These are phyloP conservation scores for Przewalskia tangutica DNA, from an alignment of 257 asterid species.

Conservation along the genomic window DNA sequence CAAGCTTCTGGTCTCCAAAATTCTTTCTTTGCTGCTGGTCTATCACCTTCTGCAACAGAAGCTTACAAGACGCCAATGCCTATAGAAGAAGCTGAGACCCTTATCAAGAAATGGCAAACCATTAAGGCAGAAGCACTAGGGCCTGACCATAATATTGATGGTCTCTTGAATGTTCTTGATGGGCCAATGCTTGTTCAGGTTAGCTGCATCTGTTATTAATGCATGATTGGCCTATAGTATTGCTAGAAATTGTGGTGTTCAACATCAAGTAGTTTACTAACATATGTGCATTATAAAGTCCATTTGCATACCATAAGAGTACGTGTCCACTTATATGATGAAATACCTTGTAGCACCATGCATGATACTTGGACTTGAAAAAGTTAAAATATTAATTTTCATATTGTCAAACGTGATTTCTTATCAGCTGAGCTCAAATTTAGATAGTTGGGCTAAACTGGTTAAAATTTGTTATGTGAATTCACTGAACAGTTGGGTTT, in stretches of 20 bases:
- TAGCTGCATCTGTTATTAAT: slow-evolving; percentile 23
- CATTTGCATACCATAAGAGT: not conserved
- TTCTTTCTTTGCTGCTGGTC: slow-evolving; percentile 57
- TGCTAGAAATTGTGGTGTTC: not conserved
- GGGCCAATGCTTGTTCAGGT: slow-evolving; percentile 95
- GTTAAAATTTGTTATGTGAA: not conserved
- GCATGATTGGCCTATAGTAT: not conserved
- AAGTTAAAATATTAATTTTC: not conserved
- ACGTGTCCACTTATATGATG: not conserved
- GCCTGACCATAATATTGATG: slow-evolving; percentile 52
- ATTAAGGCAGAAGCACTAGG: slow-evolving; percentile 91
- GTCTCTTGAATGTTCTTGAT: slow-evolving; percentile 70
- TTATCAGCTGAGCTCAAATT: not conserved
- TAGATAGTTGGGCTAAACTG: not conserved
- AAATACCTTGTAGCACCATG: not conserved
- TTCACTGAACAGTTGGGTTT: not conserved
- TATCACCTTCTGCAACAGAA: slow-evolving; percentile 37
- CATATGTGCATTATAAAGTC: not conserved
- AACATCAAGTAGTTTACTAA: not conserved
- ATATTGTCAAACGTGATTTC: not conserved
- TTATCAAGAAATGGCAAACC: slow-evolving; percentile 84
- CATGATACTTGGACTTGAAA: not conserved
- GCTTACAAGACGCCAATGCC: slow-evolving; percentile 63
- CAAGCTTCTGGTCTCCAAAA: slow-evolving; percentile 39
- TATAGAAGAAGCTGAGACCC: slow-evolving; percentile 83